A percentile compares a stretch with the other conserved stretches of the same genome.
phyloP scores from a whole-genome alignment of 129 eudicot genomes.

The Arctium minus region DNA sequence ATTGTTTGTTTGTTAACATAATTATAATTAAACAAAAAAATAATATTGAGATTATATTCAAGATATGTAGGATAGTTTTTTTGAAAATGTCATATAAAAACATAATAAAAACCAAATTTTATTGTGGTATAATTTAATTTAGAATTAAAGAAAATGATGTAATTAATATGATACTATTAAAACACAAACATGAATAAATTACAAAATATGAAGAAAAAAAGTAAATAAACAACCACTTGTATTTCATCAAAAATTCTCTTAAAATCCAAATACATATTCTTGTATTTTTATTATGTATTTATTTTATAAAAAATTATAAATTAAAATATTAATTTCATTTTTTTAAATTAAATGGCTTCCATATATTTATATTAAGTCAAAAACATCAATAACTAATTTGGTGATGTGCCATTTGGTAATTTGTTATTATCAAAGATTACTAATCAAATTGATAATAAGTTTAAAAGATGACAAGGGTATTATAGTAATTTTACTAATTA shows the following conservation, averaged over 20 bases:
- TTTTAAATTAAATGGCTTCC: neutral
- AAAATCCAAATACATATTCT: too few relatives aligned
- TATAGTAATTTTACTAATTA: neutral
- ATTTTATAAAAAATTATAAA: too few relatives aligned
- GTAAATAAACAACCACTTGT: too few relatives aligned
- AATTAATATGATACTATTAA: neutral
- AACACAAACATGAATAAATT: neutral
- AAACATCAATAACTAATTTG: constrained; percentile 17
- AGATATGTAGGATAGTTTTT: neutral
- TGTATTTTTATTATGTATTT: too few relatives aligned
- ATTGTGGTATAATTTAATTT: neutral
- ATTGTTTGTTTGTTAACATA: too few relatives aligned
- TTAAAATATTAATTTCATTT: too few relatives aligned
- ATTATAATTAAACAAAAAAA: too few relatives aligned
- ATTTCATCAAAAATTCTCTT: neutral
- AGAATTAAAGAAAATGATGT: neutral
- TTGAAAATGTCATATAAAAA: too few relatives aligned
- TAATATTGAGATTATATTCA: too few relatives aligned
- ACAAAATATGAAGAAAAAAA: too few relatives aligned
- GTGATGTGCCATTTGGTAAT: constrained; percentile 15
- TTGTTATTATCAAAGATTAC: constrained; percentile 13
- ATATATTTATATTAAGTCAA: neutral
- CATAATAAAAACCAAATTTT: neutral
- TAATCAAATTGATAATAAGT: constrained; percentile 6
- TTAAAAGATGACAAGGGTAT: constrained; percentile 14